Conservation (phyloP, 176 grass and related monocot species). For the Carex parvula region DNA sequence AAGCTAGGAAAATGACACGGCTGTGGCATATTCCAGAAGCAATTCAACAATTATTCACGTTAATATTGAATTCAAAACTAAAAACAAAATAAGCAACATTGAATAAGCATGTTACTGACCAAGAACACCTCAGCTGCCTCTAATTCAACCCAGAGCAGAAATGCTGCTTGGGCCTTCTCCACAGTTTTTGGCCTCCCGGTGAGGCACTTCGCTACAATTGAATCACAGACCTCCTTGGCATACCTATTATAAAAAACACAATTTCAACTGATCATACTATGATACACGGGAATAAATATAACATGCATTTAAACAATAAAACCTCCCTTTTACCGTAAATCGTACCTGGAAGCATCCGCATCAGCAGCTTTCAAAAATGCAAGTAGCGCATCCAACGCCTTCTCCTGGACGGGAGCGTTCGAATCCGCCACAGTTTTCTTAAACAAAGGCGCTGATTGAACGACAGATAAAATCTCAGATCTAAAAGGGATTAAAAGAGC, state of each 20-base stretch:
- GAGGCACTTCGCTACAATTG: constrained; percentile 88
- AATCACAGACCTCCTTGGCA: constrained; percentile 93
- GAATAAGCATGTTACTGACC: constrained; percentile 44
- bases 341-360: constrained; percentile 72
- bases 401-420: constrained; percentile 97
- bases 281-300: not conserved
- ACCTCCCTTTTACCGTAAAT: not conserved
- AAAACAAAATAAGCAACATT: not conserved
- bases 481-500: constrained; percentile 31
- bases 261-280: constrained; percentile 19
- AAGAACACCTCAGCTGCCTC: constrained; percentile 86
- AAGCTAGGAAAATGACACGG: not conserved
- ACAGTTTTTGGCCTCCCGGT: constrained; percentile 97
- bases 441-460: constrained; percentile 70
- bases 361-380: constrained; percentile 84
- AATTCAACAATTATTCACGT: not conserved
- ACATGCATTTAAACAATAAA: not conserved
- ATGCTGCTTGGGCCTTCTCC: constrained; percentile 84
- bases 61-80: not conserved
- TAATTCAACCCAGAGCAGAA: constrained; percentile 92
- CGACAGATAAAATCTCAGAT: constrained; percentile 40
- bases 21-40: not conserved
- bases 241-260: constrained; percentile 39
- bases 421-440: constrained; percentile 94
- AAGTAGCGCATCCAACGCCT: constrained; percentile 83